Conservation (phyloP, 352 stramenopile genomes). For the Phytophthora podocarpi region DNA sequence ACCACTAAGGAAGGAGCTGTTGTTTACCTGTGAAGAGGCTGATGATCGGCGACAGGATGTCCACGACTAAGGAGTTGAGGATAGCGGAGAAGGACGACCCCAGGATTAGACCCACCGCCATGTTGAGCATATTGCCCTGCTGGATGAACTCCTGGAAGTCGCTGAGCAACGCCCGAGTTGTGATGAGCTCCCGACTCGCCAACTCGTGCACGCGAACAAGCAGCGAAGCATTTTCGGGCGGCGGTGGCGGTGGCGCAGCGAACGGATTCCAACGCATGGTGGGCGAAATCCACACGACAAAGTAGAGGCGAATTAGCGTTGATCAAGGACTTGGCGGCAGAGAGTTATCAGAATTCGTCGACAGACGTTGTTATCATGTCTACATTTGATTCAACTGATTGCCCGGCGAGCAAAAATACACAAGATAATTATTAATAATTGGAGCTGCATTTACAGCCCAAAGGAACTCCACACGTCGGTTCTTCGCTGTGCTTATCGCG, state of each 20-base stretch:
- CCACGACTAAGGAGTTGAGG: conserved; percentile 71
- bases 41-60: conserved; percentile 69
- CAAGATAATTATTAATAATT: too few species aligned
- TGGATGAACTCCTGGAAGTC: conserved; percentile 81
- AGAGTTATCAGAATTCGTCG: neutral
- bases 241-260: conserved; percentile 17
- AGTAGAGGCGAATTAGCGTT: too few species aligned
- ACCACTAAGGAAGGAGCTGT: neutral
- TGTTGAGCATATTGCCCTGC: conserved; percentile 78
- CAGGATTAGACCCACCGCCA: conserved; percentile 72
- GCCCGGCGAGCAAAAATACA: too few species aligned
- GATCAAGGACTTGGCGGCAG: too few species aligned
- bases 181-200: conserved; percentile 20
- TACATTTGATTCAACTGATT: too few species aligned
- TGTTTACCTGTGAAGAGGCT: conserved; percentile 64
- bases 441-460: too few species aligned
- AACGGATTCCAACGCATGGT: conserved; percentile 32
- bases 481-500: too few species aligned
- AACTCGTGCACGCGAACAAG: conserved; percentile 30
- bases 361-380: too few species aligned
- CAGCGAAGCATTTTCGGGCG: conserved; percentile 32
- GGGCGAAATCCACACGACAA: too few species aligned
- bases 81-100: conserved; percentile 71
- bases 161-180: conserved; percentile 17
- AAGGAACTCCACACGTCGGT: too few species aligned